Evolutionary conservation across 2,329 filamentous ascomycete species (phyloP).

Genomic region (Dactylella cylindrospora): DNA sequence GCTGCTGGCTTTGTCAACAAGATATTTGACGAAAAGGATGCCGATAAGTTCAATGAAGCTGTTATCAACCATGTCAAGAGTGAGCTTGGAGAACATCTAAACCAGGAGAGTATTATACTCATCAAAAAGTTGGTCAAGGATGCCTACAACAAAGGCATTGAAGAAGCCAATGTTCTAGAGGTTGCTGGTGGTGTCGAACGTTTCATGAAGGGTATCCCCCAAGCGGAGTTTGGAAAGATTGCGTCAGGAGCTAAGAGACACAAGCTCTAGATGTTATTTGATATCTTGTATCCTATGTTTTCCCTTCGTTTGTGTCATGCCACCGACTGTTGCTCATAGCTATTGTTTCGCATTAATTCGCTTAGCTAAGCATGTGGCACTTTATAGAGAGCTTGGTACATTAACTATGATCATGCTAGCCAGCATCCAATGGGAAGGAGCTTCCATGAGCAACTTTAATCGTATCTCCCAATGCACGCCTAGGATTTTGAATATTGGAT

Average conservation of each 20-base stretch:
- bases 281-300: no score
- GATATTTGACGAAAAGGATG: constrained; percentile 67
- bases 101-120: constrained; percentile 72
- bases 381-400: no score
- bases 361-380: no score
- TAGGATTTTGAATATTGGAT: no score
- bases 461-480: no score
- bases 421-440: no score
- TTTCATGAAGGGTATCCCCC: constrained; percentile 77
- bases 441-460: no score
- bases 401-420: no score
- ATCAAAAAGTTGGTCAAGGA: constrained; percentile 82
- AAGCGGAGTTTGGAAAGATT: constrained; percentile 84
- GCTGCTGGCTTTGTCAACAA: constrained; percentile 81
- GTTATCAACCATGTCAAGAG: constrained; percentile 82
- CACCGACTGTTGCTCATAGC: no score
- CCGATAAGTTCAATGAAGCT: constrained; percentile 67
- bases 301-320: no score
- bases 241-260: constrained; percentile 89
- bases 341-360: no score
- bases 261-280: constrained; percentile 65
- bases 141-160: constrained; percentile 71
- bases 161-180: constrained; percentile 77
- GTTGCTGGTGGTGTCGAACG: constrained; percentile 81
- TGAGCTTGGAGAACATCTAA: constrained; percentile 74